Evolutionary conservation across 371 early-diverging fungal species (phyloP), one percentile per base, ranked within the genome.

Genomic region (Mortierella sp.): DNA sequence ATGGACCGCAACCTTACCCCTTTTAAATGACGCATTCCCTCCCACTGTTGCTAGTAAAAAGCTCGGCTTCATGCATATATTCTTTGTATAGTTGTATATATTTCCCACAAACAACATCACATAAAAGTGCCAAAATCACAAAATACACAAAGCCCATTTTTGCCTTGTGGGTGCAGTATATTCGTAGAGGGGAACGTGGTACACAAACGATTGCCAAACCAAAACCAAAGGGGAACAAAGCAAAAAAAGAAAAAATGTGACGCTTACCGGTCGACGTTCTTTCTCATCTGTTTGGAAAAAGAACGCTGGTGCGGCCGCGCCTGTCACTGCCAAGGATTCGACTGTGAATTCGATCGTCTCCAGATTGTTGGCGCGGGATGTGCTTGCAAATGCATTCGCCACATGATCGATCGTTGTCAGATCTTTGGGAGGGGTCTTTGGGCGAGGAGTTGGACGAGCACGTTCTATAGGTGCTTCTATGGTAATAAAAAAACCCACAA

Each of bases 211-310:
- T n/a, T n/a, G n/a, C n/a, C n/a, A n/a, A n/a, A n/a, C n/a, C n/a
- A n/a, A n/a, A n/a, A n/a, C n/a, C n/a, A n/a, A n/a, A n/a, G n/a
- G 34, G 12, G 11, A 1, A 17, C 23, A 37, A 19, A 4, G n/a
- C 6, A 31, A 30, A 31, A 37, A 52, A 32, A 27, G 81, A 51
- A 44, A 32, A 19, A 9, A 27, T 14, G 32, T 28, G 14, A 41
- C 6, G 48, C 80, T 71, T 71, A 81, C 81, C 52, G 79, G 56
- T 61, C 72, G 70, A 41, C 78, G 63, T 6, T 69, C 78, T 60
- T 66, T 70, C 23, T 70, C 56, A 41, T 81, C 81, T 44, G 56
- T 65, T 32, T 28, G 51, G 4, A 69, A 17, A 43, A 80, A 55
- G 37, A 81, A 79, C 31, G 62, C 76, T 19, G 81, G 81, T 11